Percentiles rank a stretch among this genome's conserved stretches.
phyloP scores from a whole-genome alignment of 2,329 filamentous ascomycete genomes.

The Beauveria medogensis region DNA sequence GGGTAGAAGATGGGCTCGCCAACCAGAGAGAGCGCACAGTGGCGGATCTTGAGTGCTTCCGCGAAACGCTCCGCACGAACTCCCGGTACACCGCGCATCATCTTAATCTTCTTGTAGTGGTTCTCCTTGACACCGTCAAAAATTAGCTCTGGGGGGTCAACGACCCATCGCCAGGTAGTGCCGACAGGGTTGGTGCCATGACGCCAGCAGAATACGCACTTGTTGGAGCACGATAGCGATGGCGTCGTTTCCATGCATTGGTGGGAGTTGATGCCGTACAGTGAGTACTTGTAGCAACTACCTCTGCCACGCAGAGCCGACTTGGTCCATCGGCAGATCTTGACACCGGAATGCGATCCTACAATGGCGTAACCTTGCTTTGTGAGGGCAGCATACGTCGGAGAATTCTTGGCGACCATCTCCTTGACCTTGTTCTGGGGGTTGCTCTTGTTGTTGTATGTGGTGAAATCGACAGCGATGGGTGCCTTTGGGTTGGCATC shows the following conservation, averaged over 20 bases:
- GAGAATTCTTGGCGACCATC: constrained; percentile 89
- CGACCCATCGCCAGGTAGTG: constrained; percentile 93
- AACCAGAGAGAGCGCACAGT: constrained; percentile 86
- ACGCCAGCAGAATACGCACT: constrained; percentile 98
- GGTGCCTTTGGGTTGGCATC: constrained; percentile 29
- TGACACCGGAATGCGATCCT: constrained; percentile 90
- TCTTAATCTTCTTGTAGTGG: constrained; percentile 97
- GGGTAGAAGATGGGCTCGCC: constrained; percentile 99
- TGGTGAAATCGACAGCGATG: constrained; percentile 85
- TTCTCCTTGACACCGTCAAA: constrained; percentile 84
- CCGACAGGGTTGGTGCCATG: constrained; percentile 96
- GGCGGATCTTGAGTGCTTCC: constrained; percentile 86
- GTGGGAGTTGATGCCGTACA: constrained; percentile 94
- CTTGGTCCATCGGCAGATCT: constrained; percentile 98
- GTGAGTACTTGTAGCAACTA: constrained; percentile 95
- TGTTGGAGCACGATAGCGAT: constrained; percentile 92
- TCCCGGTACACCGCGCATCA: constrained; percentile 88
- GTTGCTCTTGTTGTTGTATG: constrained; percentile 47
- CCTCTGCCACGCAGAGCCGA: constrained; percentile 87
- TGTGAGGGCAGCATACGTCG: constrained; percentile 80
- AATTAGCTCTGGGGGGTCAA: constrained; percentile 83
- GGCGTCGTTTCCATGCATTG: constrained; percentile 98
- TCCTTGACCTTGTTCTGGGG: constrained; percentile 56
- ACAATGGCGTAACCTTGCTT: constrained; percentile 97
- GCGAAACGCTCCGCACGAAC: constrained; percentile 85